Conservation (phyloP, 768 basidiomycete genomes). For the Botryobasidium botryosum region DNA sequence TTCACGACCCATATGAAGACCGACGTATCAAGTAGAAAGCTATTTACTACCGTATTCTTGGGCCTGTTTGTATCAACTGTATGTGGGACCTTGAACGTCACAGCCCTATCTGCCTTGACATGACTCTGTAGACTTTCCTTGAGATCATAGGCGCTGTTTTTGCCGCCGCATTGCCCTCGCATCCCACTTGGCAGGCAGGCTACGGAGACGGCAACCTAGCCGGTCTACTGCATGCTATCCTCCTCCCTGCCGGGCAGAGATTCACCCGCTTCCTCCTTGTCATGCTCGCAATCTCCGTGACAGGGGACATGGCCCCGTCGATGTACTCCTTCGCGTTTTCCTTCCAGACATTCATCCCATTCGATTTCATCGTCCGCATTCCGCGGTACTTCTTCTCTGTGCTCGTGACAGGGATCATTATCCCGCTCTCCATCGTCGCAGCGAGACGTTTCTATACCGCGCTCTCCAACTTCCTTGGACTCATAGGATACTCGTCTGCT, state of each 20-base stretch:
- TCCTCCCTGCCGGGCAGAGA: constrained; percentile 35
- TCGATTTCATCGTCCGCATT: constrained; percentile 27
- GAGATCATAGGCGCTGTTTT: constrained; percentile 54
- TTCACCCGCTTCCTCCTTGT: constrained; percentile 61
- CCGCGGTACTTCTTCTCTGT: constrained; percentile 18
- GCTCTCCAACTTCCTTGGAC: constrained; percentile 28
- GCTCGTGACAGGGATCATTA: constrained; percentile 19
- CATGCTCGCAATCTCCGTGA: constrained; percentile 53
- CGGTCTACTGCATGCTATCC: constrained; percentile 25
- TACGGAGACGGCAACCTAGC: constrained; percentile 41
- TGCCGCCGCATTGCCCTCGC: constrained; percentile 34
- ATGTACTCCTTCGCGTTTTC: constrained; percentile 68
- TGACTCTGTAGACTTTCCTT: too few species aligned
- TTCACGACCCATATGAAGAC: constrained; percentile 56
- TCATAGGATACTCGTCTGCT: constrained; percentile 34
- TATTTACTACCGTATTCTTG: constrained; percentile 22
- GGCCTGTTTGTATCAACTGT: constrained; percentile 4
- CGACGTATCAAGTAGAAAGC: constrained; percentile 24
- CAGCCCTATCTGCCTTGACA: too few species aligned
- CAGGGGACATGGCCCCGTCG: constrained; percentile 65
- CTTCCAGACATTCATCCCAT: constrained; percentile 51
- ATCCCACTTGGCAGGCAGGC: constrained; percentile 28
- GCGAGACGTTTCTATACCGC: constrained; percentile 45
- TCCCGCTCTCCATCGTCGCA: constrained; percentile 57
- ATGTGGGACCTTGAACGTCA: too few species aligned